Evolutionary conservation across 2,329 filamentous ascomycete species (phyloP).

Genomic region (Claviceps pusilla): DNA sequence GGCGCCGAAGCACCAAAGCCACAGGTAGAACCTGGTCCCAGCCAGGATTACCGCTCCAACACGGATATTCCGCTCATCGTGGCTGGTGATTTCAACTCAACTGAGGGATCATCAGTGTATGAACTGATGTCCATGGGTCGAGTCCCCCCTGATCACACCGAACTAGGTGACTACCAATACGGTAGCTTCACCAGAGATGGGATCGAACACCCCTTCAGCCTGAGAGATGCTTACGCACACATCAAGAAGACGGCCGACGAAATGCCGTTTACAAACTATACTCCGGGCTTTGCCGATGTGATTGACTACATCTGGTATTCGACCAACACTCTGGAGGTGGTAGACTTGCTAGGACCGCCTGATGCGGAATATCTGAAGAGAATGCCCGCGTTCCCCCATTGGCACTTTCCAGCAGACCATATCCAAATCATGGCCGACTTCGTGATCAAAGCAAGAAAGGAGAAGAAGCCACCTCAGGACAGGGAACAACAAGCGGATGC

Average conservation of each 20-base stretch:
- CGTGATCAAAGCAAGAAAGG: conserved; percentile 74
- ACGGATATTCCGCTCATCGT: conserved; percentile 82
- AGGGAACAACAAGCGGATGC: conserved; percentile 43
- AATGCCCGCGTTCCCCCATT: conserved; percentile 84
- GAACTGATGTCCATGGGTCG: conserved; percentile 73
- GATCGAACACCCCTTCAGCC: conserved; percentile 84
- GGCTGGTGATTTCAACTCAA: conserved; percentile 94
- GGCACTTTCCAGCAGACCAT: conserved; percentile 88
- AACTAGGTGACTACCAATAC: conserved; percentile 70
- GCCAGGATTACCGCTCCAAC: conserved; percentile 71
- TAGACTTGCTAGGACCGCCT: conserved; percentile 70
- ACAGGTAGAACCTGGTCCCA: conserved; percentile 55
- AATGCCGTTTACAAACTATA: conserved; percentile 91
- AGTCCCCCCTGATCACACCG: conserved; percentile 62
- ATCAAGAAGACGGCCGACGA: conserved; percentile 73
- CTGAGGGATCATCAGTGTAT: conserved; percentile 74
- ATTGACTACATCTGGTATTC: conserved; percentile 98
- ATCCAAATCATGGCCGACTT: conserved; percentile 82
- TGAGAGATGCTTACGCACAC: conserved; percentile 77
- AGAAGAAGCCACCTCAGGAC: conserved; percentile 53
- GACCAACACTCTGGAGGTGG: conserved; percentile 73
- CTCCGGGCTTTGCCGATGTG: conserved; percentile 77
- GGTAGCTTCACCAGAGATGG: conserved; percentile 86
- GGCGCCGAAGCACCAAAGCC: conserved; percentile 33
- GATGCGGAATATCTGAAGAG: conserved; percentile 72